Evolutionary conservation across 2,329 filamentous ascomycete genomes (phyloP), one percentile per base, ranked within the genome.

Genomic region (Aspergillus pseudonomiae): DNA sequence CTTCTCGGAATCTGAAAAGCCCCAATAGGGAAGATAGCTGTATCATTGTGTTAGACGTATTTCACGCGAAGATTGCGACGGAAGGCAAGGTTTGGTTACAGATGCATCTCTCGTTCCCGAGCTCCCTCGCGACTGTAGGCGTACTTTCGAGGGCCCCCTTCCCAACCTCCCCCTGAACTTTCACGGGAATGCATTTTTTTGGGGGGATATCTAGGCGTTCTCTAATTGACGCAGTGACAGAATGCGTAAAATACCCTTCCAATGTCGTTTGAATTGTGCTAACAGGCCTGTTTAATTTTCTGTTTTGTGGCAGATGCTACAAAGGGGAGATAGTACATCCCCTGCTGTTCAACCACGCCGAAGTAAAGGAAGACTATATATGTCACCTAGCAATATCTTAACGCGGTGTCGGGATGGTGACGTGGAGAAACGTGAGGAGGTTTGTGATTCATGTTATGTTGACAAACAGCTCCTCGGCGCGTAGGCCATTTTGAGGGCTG

Each of bases 21-120:
- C 66, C 67, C 67, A 69, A 24, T 68, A 68, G 24, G 67, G 67
- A 12, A 69, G 64, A 43, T 68, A 69, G 34, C 67, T 69, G 10
- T 14, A 30, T n/a, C 3, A 45, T 54, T n/a, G 9, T 1, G 32
- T 32, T 54, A 54, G 50, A 36, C 3, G 11, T 34, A 9, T 11
- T n/a, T 53, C 14, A 54, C n/a, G 1, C 3, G 30, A 28, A 11
- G 30, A 7, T 24, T 41, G 36, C 36, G 19, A 41, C 16, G 16
- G 16, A 41, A 41, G 0, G 36, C 55, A 7, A 2, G 32, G 48
- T 24, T 1, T 21, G 24, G 16, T 39, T 63, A 69, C 66, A 69
- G 54, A 54, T 69, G 66, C 67, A 69, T 68, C 43, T 69, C 66
- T 46, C 66, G 63, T 36, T 69, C 67, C 7, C 67, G 63, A 14